Conservation (phyloP, 2,329 filamentous ascomycete species). For the Fusarium zealandicum region DNA sequence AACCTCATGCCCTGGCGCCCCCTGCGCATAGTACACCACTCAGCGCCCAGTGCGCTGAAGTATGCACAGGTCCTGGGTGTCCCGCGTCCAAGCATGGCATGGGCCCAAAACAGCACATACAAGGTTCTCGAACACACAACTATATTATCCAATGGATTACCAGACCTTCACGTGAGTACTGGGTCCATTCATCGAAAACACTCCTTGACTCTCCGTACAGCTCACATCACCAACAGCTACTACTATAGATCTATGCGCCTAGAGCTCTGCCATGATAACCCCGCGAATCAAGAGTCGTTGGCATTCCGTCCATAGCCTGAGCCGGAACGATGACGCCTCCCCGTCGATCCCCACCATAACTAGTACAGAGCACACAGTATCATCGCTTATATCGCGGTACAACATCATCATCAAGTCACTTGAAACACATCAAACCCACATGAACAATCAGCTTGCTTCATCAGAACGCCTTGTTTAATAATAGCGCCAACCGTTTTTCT, state of each 20-base stretch:
- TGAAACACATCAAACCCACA: constrained; percentile 14
- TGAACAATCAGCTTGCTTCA: constrained; percentile 21
- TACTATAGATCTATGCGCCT: no score
- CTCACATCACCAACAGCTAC: no score
- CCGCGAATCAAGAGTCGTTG: no score
- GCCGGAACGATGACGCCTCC: constrained; percentile 16
- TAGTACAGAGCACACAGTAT: background rate
- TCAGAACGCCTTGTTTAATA: constrained; percentile 45
- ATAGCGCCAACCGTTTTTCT: constrained; percentile 47
- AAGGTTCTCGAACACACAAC: constrained; percentile 22
- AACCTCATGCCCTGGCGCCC: background rate
- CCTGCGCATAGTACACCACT: constrained; percentile 28
- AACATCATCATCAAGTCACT: background rate
- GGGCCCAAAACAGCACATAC: constrained; percentile 9
- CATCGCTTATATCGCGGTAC: no score
- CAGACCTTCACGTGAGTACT: constrained; percentile 18
- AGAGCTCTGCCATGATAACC: no score
- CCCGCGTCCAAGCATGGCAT: constrained; percentile 20
- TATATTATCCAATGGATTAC: background rate
- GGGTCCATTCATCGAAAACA: no score
- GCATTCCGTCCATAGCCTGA: background rate
- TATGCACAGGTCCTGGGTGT: constrained; percentile 18
- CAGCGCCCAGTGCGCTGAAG: constrained; percentile 20
- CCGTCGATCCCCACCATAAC: constrained; percentile 6
- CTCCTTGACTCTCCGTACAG: no score